A percentile compares a stretch with the other conserved stretches of the same genome.
Evolutionary conservation across 306 rosid genomes (phyloP).

Genomic region (Neltuma alba): DNA sequence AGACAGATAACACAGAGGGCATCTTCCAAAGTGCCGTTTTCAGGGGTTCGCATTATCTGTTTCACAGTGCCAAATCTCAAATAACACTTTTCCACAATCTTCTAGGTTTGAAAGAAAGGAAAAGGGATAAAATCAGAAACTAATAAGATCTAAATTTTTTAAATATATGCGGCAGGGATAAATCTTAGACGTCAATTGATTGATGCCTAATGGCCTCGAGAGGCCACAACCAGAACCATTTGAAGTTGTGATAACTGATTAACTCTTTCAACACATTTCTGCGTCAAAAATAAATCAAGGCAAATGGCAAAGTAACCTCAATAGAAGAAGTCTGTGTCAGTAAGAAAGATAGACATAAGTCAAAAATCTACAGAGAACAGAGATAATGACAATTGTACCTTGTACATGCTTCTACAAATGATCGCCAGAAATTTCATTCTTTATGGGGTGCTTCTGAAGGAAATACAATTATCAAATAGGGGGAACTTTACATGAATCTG

Average conservation of each 20-base stretch:
- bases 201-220: conserved; percentile 82
- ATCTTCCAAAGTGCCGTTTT: conserved; percentile 69
- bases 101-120: conserved; percentile 70
- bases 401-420: conserved; percentile 73
- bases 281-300: conserved; percentile 28
- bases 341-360: conserved; percentile 21
- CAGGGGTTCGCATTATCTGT: too few relatives aligned
- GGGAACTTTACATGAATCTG: conserved; percentile 24
- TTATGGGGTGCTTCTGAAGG: conserved; percentile 62
- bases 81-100: conserved; percentile 89
- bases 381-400: conserved; percentile 52
- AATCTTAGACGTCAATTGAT: neutral
- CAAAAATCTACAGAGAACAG: conserved; percentile 19
- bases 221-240: conserved; percentile 91
- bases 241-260: conserved; percentile 77
- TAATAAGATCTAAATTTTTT: conserved; percentile 19
- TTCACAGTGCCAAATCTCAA: conserved; percentile 94
- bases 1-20: conserved; percentile 73
- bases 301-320: too few relatives aligned
- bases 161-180: conserved; percentile 18
- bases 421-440: conserved; percentile 58
- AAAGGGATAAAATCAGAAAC: conserved; percentile 34
- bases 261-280: conserved; percentile 84
- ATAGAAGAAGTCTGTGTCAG: neutral
- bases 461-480: conserved; percentile 13